A percentile compares a stretch with the other conserved stretches of the same genome.
phyloP scores from a whole-genome alignment of 139 green algal genomes.

The Picocystis salinarum region DNA sequence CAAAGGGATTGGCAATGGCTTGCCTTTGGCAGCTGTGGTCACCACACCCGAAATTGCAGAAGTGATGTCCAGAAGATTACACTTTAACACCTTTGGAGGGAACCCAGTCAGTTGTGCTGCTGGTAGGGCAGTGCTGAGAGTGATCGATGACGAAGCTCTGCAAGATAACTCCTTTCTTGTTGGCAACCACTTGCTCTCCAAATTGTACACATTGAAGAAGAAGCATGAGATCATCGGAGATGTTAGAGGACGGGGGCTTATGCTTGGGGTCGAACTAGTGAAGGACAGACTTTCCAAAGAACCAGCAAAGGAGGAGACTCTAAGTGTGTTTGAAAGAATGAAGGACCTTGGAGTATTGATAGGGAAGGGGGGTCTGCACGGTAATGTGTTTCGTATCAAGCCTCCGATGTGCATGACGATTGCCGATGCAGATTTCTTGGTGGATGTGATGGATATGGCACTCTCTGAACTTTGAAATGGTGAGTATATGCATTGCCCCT shows the following conservation, averaged over 20 bases:
- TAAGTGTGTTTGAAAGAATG: conserved; percentile 63
- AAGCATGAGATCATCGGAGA: conserved; percentile 75
- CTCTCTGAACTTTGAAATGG: conserved; percentile 28
- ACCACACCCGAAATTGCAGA: conserved; percentile 77
- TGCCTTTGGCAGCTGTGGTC: conserved; percentile 87
- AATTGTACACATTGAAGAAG: conserved; percentile 4
- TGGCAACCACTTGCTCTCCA: conserved; percentile 6
- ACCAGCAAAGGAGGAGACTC: conserved; percentile 54
- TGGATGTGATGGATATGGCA: conserved; percentile 53
- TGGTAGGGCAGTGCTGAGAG: conserved; percentile 67
- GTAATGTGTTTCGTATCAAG: conserved; percentile 97
- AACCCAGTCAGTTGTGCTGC: conserved; percentile 82
- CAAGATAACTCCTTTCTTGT: conserved; percentile 27
- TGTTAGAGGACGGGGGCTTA: conserved; percentile 76
- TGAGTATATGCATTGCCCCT: no score
- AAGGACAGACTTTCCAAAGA: conserved; percentile 73
- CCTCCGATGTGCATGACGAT: conserved; percentile 88
- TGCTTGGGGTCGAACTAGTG: conserved; percentile 91
- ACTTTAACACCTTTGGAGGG: conserved; percentile 97
- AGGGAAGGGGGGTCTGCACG: conserved; percentile 78
- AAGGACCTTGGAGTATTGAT: conserved; percentile 86
- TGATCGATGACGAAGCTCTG: conserved; percentile 54
- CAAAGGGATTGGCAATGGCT: conserved; percentile 93
- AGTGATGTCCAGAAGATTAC: conserved; percentile 38
- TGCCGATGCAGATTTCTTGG: conserved; percentile 67